These are phyloP conservation scores for Xanthoconium stramineum DNA, from an alignment of 768 basidiomycete genomes.

Conservation along the genomic window DNA sequence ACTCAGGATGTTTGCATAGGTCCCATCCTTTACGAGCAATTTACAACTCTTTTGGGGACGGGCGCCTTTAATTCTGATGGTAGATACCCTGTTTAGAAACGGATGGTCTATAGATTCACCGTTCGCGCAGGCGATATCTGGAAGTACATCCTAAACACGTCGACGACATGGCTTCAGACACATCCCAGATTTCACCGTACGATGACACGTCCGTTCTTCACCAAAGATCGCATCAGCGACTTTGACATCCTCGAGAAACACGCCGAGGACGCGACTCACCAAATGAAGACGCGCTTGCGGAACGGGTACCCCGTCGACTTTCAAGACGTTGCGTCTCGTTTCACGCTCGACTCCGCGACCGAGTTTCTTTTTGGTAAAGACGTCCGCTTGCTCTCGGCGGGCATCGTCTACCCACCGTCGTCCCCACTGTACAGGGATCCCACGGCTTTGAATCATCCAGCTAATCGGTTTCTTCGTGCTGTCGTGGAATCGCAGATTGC, in stretches of 20 bases:
- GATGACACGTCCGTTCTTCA: constrained; percentile 44
- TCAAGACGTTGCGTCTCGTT: constrained; percentile 42
- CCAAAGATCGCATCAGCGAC: constrained; percentile 36
- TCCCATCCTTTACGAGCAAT: constrained; percentile 21
- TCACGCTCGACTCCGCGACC: constrained; percentile 57
- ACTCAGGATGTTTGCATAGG: constrained; percentile 13
- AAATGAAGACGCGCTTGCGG: constrained; percentile 31
- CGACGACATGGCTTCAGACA: not conserved
- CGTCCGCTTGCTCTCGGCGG: constrained; percentile 36
- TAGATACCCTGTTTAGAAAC: not conserved
- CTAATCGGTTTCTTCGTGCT: constrained; percentile 38
- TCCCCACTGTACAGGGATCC: constrained; percentile 22
- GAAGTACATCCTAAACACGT: constrained; percentile 29
- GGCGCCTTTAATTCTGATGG: constrained; percentile 45
- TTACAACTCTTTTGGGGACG: constrained; percentile 31
- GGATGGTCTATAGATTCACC: not conserved
- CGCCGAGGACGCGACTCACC: constrained; percentile 31
- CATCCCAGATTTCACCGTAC: constrained; percentile 37
- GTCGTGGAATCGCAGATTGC: constrained; percentile 37
- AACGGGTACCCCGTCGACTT: constrained; percentile 42
- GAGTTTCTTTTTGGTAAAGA: constrained; percentile 52
- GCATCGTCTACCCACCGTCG: constrained; percentile 33
- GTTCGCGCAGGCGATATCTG: constrained; percentile 31
- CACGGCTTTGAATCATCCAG: constrained; percentile 27
- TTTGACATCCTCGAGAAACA: constrained; percentile 41